Evolutionary conservation across 352 stramenopile species (phyloP), one percentile per base, ranked within the genome.

Genomic region (Aphanomyces euteiches): DNA sequence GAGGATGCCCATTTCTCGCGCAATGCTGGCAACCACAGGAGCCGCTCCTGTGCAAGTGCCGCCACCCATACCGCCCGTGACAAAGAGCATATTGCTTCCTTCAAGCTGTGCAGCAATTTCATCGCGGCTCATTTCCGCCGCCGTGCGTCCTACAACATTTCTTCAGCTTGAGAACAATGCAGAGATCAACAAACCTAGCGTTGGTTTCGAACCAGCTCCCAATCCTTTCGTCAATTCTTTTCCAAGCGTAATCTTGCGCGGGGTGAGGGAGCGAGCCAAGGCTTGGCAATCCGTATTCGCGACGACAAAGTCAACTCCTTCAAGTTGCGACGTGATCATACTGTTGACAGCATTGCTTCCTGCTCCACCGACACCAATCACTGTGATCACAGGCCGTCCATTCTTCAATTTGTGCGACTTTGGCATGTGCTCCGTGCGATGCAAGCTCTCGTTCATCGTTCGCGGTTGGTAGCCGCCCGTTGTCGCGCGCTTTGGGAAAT

Each of bases 211-310:
- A 34, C 87, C 87, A 10, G 85, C 85, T 6, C 87, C 87, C 4
- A 95, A 78, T 34, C 87, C 87, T 65, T 91, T 92, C 21, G 85
- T 95, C 61, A 94, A 86, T 21, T 93, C 83, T 69, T 90, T 89
- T 69, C 87, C 87, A 17, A 95, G 74, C 40, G 82, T 92, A 67
- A 95, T 90, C 76, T 93, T 92, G 68, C 84, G 83, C 28, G 83
- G 81, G 38, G 87, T 85, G 38, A 95, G 72, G 45, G 88, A 94
- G 6, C 85, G 75, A n/a, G 79, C 83, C 7, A 95, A 75, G 5
- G 86, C 86, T 74, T 98, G 95, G 38, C 90, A 96, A 75, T 98
- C 95, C 21, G 95, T 98, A 78, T 98, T 98, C 58, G 97, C 84
- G 34, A 95, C 90, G 83, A 97, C 97, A 74, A 98, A 98, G 77